These are phyloP conservation scores for Cudoniella acicularis DNA, from an alignment of 495 filamentous ascomycete genomes.

Conservation along the genomic window DNA sequence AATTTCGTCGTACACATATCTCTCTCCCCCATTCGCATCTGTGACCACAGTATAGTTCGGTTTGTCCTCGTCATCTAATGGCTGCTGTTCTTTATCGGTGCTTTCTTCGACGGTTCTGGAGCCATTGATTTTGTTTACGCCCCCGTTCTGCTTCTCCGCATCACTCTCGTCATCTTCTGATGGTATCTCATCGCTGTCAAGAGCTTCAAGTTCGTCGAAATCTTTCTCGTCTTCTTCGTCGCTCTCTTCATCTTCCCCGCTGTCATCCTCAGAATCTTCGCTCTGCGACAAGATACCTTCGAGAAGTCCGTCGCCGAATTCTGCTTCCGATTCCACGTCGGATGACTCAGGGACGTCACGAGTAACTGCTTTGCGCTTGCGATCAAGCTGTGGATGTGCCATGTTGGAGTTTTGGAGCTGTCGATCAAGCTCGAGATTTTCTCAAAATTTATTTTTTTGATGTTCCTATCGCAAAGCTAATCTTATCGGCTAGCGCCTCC, in stretches of 20 bases:
- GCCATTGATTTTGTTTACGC: conserved; percentile 29
- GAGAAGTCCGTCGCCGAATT: conserved; percentile 58
- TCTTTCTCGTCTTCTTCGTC: conserved; percentile 48
- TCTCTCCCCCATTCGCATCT: conserved; percentile 49
- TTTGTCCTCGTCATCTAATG: conserved; percentile 35
- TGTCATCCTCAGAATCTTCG: conserved; percentile 45
- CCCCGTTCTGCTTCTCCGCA: conserved; percentile 17
- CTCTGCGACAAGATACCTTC: conserved; percentile 61
- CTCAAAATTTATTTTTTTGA: conserved; percentile 1
- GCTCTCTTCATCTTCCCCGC: conserved; percentile 35
- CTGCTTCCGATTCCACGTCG: conserved; percentile 54
- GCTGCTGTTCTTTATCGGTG: conserved; percentile 25
- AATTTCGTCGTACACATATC: conserved; percentile 74
- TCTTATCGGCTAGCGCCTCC: no score
- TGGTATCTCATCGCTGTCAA: conserved; percentile 56
- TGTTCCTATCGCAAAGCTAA: neutral
- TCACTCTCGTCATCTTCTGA: conserved; percentile 43
- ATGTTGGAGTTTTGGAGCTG: conserved; percentile 12
- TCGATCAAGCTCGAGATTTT: conserved; percentile 5
- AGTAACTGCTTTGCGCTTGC: conserved; percentile 29
- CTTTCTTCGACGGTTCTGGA: conserved; percentile 24
- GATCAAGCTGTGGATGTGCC: conserved; percentile 17
- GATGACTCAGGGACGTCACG: conserved; percentile 21
- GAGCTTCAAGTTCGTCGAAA: conserved; percentile 40
- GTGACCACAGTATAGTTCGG: conserved; percentile 57